A percentile compares a stretch with the other conserved stretches of the same genome.
phyloP scores from a whole-genome alignment of 2,329 filamentous ascomycete genomes.

The Alternaria sp. region DNA sequence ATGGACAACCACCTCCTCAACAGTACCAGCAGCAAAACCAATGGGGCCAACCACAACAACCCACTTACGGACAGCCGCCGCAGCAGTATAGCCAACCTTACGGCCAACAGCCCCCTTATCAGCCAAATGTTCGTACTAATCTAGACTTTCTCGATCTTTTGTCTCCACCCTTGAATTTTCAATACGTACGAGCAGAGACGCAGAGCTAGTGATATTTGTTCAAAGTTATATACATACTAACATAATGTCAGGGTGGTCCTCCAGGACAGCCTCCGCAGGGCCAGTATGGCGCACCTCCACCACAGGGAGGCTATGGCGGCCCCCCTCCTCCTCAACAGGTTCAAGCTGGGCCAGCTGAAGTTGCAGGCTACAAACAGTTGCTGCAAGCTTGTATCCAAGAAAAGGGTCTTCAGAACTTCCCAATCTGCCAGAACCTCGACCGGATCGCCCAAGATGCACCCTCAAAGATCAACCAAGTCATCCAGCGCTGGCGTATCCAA shows the following conservation, averaged over 20 bases:
- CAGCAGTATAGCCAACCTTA: constrained; percentile 45
- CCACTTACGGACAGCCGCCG: constrained; percentile 40
- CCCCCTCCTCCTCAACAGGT: constrained; percentile 46
- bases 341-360: constrained; percentile 59
- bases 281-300: constrained; percentile 45
- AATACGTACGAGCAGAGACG: constrained; percentile 19
- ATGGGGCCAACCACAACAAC: constrained; percentile 32
- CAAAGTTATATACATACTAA: constrained; percentile 12
- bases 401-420: constrained; percentile 66
- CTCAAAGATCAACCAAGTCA: constrained; percentile 63
- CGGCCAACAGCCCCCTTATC: constrained; percentile 35
- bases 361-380: constrained; percentile 64
- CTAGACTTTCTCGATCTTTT: not conserved
- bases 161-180: not conserved
- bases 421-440: constrained; percentile 60
- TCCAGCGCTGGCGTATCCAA: constrained; percentile 64
- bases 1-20: constrained; percentile 36
- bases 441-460: constrained; percentile 61
- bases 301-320: constrained; percentile 46
- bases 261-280: constrained; percentile 45
- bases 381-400: constrained; percentile 66
- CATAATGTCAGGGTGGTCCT: constrained; percentile 32
- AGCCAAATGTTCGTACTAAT: constrained; percentile 33
- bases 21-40: constrained; percentile 37
- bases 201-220: constrained; percentile 22